phyloP scores from a whole-genome alignment of 129 eudicot genomes.

The Flaveria brownii region DNA sequence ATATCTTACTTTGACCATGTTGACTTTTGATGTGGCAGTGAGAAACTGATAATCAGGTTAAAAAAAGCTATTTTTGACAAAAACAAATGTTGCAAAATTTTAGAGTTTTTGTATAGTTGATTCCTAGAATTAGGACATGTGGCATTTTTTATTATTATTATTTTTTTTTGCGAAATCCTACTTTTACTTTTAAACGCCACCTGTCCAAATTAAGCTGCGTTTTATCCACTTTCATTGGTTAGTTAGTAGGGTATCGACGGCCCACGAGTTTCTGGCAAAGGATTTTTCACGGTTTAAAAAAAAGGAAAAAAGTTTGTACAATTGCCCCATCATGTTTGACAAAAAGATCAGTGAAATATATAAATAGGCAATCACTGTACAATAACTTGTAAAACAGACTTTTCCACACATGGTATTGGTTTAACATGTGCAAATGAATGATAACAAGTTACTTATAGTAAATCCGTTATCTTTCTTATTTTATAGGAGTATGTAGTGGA shows the following conservation, averaged over 20 bases:
- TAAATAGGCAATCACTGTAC: not conserved
- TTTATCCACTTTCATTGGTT: too few relatives aligned
- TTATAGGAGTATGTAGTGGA: slow-evolving; percentile 78
- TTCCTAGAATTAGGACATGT: not conserved
- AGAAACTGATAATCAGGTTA: not conserved
- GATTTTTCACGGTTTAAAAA: not conserved
- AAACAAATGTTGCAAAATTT: not conserved
- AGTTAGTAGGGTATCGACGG: not conserved
- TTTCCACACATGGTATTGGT: not conserved
- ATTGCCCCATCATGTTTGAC: not conserved
- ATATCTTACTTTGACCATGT: slow-evolving; percentile 12
- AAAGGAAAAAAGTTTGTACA: not conserved
- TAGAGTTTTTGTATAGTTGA: not conserved
- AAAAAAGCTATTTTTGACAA: not conserved
- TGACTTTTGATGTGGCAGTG: not conserved
- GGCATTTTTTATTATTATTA: not conserved
- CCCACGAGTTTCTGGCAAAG: not conserved
- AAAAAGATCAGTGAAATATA: not conserved
- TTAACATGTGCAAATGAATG: not conserved
- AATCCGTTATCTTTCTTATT: not conserved
- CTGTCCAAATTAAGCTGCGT: too few relatives aligned
- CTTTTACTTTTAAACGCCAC: too few relatives aligned
- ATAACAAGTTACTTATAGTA: not conserved
- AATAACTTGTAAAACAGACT: not conserved
- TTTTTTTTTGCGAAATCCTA: not conserved